Conservation (phyloP, 2,329 filamentous ascomycete species). For the Dactylellina sp. region DNA sequence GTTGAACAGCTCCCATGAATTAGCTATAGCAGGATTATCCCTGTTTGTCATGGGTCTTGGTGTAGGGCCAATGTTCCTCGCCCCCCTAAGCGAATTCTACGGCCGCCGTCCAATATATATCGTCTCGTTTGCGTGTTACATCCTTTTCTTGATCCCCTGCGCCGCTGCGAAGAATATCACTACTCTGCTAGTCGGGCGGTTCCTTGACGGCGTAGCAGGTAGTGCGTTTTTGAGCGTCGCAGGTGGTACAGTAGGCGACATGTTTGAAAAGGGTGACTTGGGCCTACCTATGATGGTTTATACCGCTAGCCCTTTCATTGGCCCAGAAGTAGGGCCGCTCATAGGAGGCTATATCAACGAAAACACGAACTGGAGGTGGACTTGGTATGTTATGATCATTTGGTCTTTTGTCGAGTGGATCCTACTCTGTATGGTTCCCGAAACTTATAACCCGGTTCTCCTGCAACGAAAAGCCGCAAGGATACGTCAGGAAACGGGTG, state of each 20-base stretch:
- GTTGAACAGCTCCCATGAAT: slow-evolving; percentile 76
- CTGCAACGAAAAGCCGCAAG: slow-evolving; percentile 77
- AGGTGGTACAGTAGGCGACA: slow-evolving; percentile 85
- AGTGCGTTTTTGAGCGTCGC: slow-evolving; percentile 78
- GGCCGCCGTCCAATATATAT: slow-evolving; percentile 85
- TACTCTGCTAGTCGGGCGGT: slow-evolving; percentile 81
- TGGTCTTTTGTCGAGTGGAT: slow-evolving; percentile 76
- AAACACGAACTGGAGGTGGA: slow-evolving; percentile 80
- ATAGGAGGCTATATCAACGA: slow-evolving; percentile 86
- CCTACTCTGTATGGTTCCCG: slow-evolving; percentile 80
- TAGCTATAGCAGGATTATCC: slow-evolving; percentile 83
- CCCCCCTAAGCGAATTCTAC: slow-evolving; percentile 75
- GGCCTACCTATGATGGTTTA: slow-evolving; percentile 87
- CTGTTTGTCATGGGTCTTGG: slow-evolving; percentile 83
- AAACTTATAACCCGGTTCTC: slow-evolving; percentile 85
- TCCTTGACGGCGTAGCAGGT: slow-evolving; percentile 79
- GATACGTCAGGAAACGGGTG: slow-evolving; percentile 79
- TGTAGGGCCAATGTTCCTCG: slow-evolving; percentile 70
- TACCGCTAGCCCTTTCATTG: slow-evolving; percentile 73
- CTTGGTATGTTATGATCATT: slow-evolving; percentile 85
- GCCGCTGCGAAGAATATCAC: slow-evolving; percentile 84
- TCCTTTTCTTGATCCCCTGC: slow-evolving; percentile 83
- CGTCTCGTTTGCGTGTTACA: slow-evolving; percentile 76
- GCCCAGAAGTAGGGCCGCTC: slow-evolving; percentile 72
- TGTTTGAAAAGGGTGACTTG: slow-evolving; percentile 77